Evolutionary conservation across 1,139 yeast species (phyloP).

Genomic region (Blastobotrys buckinghamii): DNA sequence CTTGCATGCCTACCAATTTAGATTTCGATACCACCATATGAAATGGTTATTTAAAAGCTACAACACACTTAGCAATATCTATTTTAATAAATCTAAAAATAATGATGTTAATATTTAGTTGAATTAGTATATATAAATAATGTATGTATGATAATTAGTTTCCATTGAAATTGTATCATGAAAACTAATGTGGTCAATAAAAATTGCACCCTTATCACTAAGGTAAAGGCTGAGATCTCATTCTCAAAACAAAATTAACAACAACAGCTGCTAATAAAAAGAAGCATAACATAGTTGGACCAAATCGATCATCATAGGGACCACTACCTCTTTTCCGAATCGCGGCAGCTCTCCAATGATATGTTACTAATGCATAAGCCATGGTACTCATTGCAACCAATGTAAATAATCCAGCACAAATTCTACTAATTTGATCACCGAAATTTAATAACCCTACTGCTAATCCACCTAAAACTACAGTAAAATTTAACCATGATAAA

Average conservation of each 20-base stretch:
- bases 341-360: slow-evolving; percentile 99
- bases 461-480: slow-evolving; percentile 92
- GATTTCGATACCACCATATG: no score
- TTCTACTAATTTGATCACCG: slow-evolving; percentile 90
- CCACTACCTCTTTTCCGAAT: slow-evolving; percentile 96
- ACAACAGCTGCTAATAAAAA: slow-evolving; percentile 89
- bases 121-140: no score
- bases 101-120: no score
- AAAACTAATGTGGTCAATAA: no score
- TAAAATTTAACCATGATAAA: slow-evolving; percentile 95
- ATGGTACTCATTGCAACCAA: slow-evolving; percentile 92
- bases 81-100: no score
- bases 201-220: no score
- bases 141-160: no score
- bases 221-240: slow-evolving; percentile 25
- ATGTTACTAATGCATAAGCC: slow-evolving; percentile 90
- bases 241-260: slow-evolving; percentile 82
- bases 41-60: no score
- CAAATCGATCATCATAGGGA: slow-evolving; percentile 96
- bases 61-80: no score
- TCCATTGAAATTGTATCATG: no score
- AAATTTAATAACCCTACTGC: slow-evolving; percentile 94
- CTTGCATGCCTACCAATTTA: no score
- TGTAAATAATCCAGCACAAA: slow-evolving; percentile 91
- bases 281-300: slow-evolving; percentile 97